Percentiles rank a stretch among this genome's conserved stretches.
Conservation (phyloP, 768 basidiomycete genomes). For the Galerina sulciceps region DNA sequence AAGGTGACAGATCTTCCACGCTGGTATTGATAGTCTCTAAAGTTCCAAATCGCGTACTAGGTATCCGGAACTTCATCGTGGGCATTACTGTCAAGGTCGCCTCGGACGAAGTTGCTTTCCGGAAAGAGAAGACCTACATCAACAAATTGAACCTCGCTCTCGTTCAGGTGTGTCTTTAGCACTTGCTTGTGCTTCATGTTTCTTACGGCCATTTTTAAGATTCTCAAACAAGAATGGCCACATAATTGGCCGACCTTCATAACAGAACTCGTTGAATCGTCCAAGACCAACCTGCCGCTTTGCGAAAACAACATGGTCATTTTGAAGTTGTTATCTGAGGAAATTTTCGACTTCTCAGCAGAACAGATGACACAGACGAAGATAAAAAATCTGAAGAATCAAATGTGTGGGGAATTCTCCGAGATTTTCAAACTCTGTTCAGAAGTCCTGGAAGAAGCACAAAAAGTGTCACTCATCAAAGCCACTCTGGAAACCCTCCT, state of each 20-base stretch:
- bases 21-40: neutral
- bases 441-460: conserved; percentile 96
- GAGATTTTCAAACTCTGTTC: conserved; percentile 98
- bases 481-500: conserved; percentile 94
- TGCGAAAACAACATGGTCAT: conserved; percentile 99
- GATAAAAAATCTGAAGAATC: conserved; percentile 96
- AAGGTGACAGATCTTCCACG: conserved; percentile 54
- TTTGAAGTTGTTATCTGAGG: conserved; percentile 94
- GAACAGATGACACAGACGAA: conserved; percentile 99
- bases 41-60: conserved; percentile 36
- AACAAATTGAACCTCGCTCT: conserved; percentile 97
- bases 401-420: conserved; percentile 96
- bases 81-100: conserved; percentile 91
- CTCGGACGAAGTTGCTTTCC: conserved; percentile 85
- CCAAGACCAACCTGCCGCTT: conserved; percentile 92
- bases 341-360: conserved; percentile 98
- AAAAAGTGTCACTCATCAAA: conserved; percentile 92
- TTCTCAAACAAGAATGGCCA: conserved; percentile 99
- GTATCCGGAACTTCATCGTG: conserved; percentile 97
- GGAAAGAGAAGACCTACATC: conserved; percentile 91
- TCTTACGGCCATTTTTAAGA: conserved; percentile 52
- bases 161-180: conserved; percentile 70
- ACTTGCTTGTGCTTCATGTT: conserved; percentile 7
- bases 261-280: conserved; percentile 94
- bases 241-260: conserved; percentile 99